These are phyloP conservation scores for Sclerotinia minor DNA, from an alignment of 2,329 filamentous ascomycete genomes.

Conservation along the genomic window DNA sequence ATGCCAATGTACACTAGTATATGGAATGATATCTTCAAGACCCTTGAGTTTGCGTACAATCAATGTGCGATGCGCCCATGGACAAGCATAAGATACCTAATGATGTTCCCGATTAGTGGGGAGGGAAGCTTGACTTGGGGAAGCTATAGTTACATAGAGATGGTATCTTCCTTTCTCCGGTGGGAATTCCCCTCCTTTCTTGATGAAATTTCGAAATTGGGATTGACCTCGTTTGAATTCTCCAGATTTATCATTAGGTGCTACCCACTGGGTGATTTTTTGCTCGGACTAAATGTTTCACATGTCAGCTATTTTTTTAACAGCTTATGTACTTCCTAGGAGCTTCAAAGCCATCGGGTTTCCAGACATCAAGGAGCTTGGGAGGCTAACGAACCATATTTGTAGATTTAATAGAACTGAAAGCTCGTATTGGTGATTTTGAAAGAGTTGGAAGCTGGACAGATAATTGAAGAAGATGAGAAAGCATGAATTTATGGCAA, in stretches of 20 bases:
- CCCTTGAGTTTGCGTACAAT: slow-evolving; percentile 91
- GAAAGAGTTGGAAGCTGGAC: slow-evolving; percentile 15
- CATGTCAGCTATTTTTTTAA: background rate
- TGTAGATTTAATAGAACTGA: slow-evolving; percentile 6
- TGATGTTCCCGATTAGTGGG: slow-evolving; percentile 44
- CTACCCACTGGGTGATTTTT: slow-evolving; percentile 82
- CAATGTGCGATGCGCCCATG: slow-evolving; percentile 79
- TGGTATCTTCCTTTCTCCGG: slow-evolving; percentile 88
- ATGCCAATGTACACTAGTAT: slow-evolving; percentile 54
- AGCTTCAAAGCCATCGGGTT: slow-evolving; percentile 2
- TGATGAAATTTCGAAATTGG: slow-evolving; percentile 71
- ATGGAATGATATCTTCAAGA: slow-evolving; percentile 76
- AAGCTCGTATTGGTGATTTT: slow-evolving; percentile 12
- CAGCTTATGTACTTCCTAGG: slow-evolving; percentile 20
- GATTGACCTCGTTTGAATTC: slow-evolving; percentile 91
- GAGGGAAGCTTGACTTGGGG: slow-evolving; percentile 68
- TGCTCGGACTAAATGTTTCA: slow-evolving; percentile 30
- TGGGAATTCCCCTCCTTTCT: slow-evolving; percentile 64
- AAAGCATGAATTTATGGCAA: slow-evolving; percentile 24
- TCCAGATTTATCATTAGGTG: slow-evolving; percentile 72
- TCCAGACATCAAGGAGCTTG: background rate
- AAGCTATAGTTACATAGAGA: slow-evolving; percentile 87
- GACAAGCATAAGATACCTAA: slow-evolving; percentile 49
- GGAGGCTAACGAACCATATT: slow-evolving; percentile 26
- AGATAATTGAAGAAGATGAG: slow-evolving; percentile 17